A percentile compares a stretch with the other conserved stretches of the same genome.
These are phyloP conservation scores for Sporothrix curviconia DNA, from an alignment of 2,329 filamentous ascomycete species.

Conservation along the genomic window DNA sequence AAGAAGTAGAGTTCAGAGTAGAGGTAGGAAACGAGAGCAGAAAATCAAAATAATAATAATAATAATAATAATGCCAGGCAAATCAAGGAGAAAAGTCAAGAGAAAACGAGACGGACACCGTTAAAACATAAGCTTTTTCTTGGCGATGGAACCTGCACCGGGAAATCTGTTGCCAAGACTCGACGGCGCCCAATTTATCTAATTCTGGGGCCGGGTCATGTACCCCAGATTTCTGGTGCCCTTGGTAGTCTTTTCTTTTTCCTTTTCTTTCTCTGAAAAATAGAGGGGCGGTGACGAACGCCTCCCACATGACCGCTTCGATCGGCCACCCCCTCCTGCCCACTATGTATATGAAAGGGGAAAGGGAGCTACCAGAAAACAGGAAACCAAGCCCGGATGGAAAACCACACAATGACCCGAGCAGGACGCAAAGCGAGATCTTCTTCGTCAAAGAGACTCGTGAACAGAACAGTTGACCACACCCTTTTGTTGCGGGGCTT, in stretches of 20 bases:
- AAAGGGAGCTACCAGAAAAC: too few relatives aligned
- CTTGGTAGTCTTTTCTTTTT: background rate
- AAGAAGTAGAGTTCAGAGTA: background rate
- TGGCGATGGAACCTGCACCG: constrained; percentile 8
- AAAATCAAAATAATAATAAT: too few relatives aligned
- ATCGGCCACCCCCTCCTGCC: too few relatives aligned
- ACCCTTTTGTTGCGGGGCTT: background rate
- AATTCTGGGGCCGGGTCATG: background rate
- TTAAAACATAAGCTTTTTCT: constrained; percentile 12
- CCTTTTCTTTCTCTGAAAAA: too few relatives aligned
- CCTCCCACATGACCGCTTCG: too few relatives aligned
- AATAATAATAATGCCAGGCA: too few relatives aligned
- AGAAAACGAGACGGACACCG: background rate
- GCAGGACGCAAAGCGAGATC: background rate
- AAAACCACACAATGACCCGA: too few relatives aligned
- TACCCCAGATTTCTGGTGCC: constrained; percentile 8
- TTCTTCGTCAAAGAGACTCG: too few relatives aligned
- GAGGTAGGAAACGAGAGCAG: too few relatives aligned
- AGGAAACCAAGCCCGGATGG: too few relatives aligned
- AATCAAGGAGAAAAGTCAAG: background rate
- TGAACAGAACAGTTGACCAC: background rate
- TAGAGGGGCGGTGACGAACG: too few relatives aligned
- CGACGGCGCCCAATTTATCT: background rate
- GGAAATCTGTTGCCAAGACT: constrained; percentile 12
- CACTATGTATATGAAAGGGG: too few relatives aligned